Evolutionary conservation across 768 basidiomycete genomes (phyloP), one percentile per base, ranked within the genome.

Genomic region (Melanogaster broomeanus): DNA sequence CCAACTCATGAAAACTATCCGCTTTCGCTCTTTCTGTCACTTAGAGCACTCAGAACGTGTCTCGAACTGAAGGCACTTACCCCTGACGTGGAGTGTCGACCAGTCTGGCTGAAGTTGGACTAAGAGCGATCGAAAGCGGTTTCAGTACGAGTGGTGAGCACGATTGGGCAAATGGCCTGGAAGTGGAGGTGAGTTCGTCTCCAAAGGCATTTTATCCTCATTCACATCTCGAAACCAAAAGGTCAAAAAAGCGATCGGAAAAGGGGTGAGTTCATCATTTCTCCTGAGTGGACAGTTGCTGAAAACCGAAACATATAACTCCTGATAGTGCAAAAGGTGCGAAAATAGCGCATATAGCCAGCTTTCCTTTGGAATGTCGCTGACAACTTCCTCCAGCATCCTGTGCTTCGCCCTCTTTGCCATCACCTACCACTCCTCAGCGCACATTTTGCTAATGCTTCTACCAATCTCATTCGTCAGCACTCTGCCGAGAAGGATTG

Each of bases 221-320:
- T 43, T 60, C 39, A 57, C 21, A 7, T 10, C 2, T 43, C 8
- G 24, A 12, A 13, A 45, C 24, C 28, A 8, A 42, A 45, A 81
- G 80, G 74, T 80, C 3, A 86, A 88, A 61, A 81, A 76, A 49
- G 83, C 87, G 11, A 72, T 88, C 15, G 81, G 80, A 15, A 87
- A 85, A 70, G 88, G 84, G 49, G 87, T 90, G 52, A 67, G 87
- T 76, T 2, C 39, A 33, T 44, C 19, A 21, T 33, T 45, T 21
- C 43, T 25, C 12, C 28, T 13, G n/a, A n/a, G 3, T 22, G 16
- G 21, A n/a, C 38, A 41, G 39, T 42, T 1, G 30, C 19, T 58
- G 35, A 55, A 15, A 27, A 1, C 13, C 42, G 48, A 24, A 18
- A 30, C 40, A 33, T 53, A 35, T 39, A 83, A 82, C 67, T 80